Conservation (phyloP, 1,139 yeast species). For the Suhomyces bribrorum region DNA sequence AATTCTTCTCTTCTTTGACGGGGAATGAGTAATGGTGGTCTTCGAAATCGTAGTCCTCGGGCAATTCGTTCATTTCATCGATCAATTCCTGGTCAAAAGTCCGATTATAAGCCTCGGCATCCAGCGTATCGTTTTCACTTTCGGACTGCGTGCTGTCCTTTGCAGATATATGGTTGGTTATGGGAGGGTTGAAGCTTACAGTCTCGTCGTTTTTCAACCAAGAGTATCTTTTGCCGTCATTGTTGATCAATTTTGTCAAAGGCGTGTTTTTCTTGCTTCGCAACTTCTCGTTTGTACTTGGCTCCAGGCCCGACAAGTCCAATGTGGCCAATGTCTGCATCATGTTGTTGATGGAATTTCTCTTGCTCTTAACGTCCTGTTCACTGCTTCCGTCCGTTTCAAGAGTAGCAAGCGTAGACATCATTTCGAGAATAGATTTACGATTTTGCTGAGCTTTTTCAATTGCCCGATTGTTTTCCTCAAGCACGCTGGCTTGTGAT, state of each 20-base stretch:
- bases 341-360: slow-evolving; percentile 19
- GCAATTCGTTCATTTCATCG: slow-evolving; percentile 58
- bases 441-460: slow-evolving; percentile 20
- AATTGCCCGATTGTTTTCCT: slow-evolving; percentile 13
- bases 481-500: slow-evolving; percentile 13
- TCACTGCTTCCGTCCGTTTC: slow-evolving; percentile 10
- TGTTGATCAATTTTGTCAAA: not conserved
- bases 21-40: slow-evolving; percentile 24
- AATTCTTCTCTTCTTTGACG: slow-evolving; percentile 10
- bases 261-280: slow-evolving; percentile 1
- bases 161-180: not conserved
- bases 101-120: slow-evolving; percentile 17
- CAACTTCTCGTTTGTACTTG: slow-evolving; percentile 5
- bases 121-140: slow-evolving; percentile 11
- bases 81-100: slow-evolving; percentile 38
- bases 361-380: slow-evolving; percentile 12
- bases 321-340: slow-evolving; percentile 19
- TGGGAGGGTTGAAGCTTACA: slow-evolving; percentile 16
- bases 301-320: slow-evolving; percentile 13
- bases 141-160: slow-evolving; percentile 2
- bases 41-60: slow-evolving; percentile 61
- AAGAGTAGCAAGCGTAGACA: slow-evolving; percentile 17
- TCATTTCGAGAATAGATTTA: slow-evolving; percentile 29
- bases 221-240: slow-evolving; percentile 28
- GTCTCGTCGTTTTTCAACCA: slow-evolving; percentile 41